These are phyloP conservation scores for Ophiostoma perfectum DNA, from an alignment of 2,329 filamentous ascomycete genomes.

Conservation along the genomic window DNA sequence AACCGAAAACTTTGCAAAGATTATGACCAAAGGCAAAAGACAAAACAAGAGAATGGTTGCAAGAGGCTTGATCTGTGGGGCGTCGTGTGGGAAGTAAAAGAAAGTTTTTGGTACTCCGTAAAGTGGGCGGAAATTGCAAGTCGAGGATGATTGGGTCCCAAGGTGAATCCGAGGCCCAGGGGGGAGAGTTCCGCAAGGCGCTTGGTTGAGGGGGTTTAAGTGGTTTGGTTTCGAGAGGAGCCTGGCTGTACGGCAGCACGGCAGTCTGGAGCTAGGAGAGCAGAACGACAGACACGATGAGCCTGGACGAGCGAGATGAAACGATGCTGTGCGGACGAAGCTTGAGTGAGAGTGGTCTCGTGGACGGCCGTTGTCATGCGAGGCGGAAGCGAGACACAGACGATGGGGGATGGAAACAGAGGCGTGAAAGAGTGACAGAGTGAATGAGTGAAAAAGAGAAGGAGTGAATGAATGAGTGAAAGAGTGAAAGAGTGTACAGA, in stretches of 20 bases:
- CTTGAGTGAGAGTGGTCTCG: too few species aligned
- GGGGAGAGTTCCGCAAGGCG: slow-evolving; percentile 22
- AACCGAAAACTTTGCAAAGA: slow-evolving; percentile 8
- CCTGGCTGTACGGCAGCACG: background rate
- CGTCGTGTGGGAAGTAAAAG: slow-evolving; percentile 18
- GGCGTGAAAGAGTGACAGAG: too few species aligned
- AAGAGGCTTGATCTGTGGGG: slow-evolving; percentile 22
- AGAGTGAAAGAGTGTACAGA: background rate
- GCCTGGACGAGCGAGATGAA: background rate
- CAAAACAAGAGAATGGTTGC: slow-evolving; percentile 9
- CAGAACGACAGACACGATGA: too few species aligned
- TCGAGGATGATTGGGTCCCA: slow-evolving; percentile 31
- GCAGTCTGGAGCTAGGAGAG: too few species aligned
- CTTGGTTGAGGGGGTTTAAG: slow-evolving; percentile 24
- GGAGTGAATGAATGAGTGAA: too few species aligned
- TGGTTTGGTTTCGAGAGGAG: background rate
- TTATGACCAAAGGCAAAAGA: background rate
- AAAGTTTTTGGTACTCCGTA: slow-evolving; percentile 21
- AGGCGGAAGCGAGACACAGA: too few species aligned
- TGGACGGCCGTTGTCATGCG: too few species aligned
- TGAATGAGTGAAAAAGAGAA: background rate
- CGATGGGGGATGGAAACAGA: too few species aligned
- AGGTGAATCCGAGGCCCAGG: slow-evolving; percentile 22
- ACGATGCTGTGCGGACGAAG: background rate
- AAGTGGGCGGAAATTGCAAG: slow-evolving; percentile 32